Evolutionary conservation across 1,284 basidiomycete genomes (phyloP), one percentile per base, ranked within the genome.

Genomic region (Xanthoconium separans): DNA sequence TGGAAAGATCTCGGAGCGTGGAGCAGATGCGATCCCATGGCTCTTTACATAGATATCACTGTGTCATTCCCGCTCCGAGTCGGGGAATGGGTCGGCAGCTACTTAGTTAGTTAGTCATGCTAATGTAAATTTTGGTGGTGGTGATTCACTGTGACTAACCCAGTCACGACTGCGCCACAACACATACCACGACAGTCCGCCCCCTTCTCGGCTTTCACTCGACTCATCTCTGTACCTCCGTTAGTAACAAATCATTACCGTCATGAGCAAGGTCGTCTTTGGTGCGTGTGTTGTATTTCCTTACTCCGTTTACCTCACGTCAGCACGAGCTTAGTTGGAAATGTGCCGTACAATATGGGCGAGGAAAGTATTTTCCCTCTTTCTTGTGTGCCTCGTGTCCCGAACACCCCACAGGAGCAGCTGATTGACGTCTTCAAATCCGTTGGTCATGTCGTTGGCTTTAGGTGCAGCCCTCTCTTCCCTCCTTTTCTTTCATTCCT

Each of bases 331-430:
- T 24, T 60, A 91, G 89, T 92, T 45, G 89, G 90, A 53, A 92
- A 92, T 80, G 89, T 92, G 9, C 89, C 89, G 27, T 92, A 92
- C 70, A 89, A 87, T 62, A 92, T 91, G 87, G 84, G 82, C 46
- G 90, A 92, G 76, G 83, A 75, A 65, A 51, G 77, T 72, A 1
- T 47, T 47, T 41, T 47, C 27, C 39, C 15, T 8, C 0, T 29
- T 30, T 18, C 18, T 22, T 40, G 18, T 41, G 6, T 49, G 29
- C 30, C n/a, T 40, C 47, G 27, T 42, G 52, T 50, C 50, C 57
- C 64, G 41, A 68, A 2, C 24, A n/a, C 6, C 47, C 47, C 41
- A 47, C 58, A 85, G 84, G 89, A 92, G 30, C 85, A 91, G 71
- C 77, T 92, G 44, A 91, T 91, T 46, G 88, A 90, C 47, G 86